These are phyloP conservation scores for Talaromyces adpressus DNA, from an alignment of 495 filamentous ascomycete species.

Conservation along the genomic window DNA sequence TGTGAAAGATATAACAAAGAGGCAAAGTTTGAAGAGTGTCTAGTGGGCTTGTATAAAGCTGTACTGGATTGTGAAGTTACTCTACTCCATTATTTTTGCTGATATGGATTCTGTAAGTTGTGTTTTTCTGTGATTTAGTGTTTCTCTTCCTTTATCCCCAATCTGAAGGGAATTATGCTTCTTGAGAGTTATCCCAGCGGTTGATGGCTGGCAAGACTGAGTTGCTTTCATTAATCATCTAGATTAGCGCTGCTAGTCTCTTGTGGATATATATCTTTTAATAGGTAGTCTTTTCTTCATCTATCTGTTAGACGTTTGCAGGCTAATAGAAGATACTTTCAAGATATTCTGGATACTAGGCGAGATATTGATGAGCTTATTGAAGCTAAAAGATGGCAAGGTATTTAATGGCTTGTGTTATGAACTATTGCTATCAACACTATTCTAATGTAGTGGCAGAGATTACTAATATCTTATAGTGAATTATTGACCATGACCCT, in stretches of 20 bases:
- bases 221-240: background rate
- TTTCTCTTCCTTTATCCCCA: background rate
- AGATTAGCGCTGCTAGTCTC: background rate
- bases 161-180: background rate
- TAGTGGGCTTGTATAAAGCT: background rate
- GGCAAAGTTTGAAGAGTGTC: background rate
- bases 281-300: background rate
- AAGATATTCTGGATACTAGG: background rate
- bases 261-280: background rate
- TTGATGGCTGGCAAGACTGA: background rate
- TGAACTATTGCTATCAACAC: background rate
- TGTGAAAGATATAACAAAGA: background rate
- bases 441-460: too few relatives aligned
- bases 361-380: background rate
- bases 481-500: too few relatives aligned
- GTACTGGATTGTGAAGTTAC: background rate
- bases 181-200: background rate
- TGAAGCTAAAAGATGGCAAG: background rate
- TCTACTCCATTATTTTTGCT: background rate
- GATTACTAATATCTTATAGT: too few relatives aligned
- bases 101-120: background rate
- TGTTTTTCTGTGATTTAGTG: background rate
- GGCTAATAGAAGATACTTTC: background rate
- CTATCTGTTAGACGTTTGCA: background rate
- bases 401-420: background rate